Conservation (phyloP, 371 early-diverging fungal species). For the Haplosporangium sp. region DNA sequence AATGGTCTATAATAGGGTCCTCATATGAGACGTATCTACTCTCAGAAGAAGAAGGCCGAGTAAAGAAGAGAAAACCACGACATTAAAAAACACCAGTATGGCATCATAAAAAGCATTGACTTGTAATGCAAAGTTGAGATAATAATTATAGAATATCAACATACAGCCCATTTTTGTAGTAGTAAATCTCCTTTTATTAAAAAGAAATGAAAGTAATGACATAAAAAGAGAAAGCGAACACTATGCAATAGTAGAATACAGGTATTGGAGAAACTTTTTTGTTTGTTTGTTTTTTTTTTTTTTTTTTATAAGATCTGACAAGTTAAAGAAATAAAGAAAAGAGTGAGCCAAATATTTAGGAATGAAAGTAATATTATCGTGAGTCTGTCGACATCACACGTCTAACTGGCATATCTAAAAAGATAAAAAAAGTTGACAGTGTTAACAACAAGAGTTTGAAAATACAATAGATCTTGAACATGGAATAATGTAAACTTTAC, state of each 20-base stretch:
- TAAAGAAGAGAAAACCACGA: constrained; percentile 9
- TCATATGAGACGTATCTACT: constrained; percentile 59
- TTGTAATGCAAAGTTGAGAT: not conserved
- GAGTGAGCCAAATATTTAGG: no score
- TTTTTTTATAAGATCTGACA: not conserved
- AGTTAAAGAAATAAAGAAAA: no score
- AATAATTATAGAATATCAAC: not conserved
- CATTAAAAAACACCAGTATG: no score
- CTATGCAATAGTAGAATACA: not conserved
- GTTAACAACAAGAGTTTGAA: not conserved
- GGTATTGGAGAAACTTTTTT: not conserved
- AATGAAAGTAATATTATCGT: no score
- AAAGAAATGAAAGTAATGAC: no score
- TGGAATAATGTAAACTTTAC: not conserved
- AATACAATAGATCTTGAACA: not conserved
- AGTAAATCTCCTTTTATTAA: not conserved
- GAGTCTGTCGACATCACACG: not conserved
- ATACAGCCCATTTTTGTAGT: no score
- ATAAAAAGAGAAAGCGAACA: not conserved
- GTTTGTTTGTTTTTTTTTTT: not conserved
- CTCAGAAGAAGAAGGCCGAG: constrained; percentile 45
- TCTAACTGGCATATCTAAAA: constrained; percentile 53
- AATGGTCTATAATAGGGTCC: constrained; percentile 44
- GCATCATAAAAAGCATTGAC: no score
- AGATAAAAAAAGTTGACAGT: not conserved